These are phyloP conservation scores for Cryphonectria japonica DNA, from an alignment of 2,329 filamentous ascomycete genomes.

Conservation along the genomic window DNA sequence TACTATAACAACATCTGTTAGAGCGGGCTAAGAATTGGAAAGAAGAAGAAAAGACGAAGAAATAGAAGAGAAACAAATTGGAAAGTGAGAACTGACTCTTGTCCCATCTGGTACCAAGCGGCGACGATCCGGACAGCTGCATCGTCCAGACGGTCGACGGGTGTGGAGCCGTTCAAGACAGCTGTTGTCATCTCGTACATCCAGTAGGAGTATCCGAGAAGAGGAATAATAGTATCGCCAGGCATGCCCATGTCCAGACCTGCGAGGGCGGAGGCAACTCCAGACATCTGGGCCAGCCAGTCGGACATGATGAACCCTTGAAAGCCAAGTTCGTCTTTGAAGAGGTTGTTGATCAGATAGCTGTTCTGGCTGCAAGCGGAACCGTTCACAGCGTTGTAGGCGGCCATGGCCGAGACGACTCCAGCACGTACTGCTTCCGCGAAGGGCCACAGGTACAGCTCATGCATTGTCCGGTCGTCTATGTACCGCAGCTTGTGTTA, in stretches of 20 bases:
- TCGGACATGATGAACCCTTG: constrained; percentile 82
- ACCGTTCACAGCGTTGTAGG: constrained; percentile 76
- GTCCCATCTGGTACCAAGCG: constrained; percentile 63
- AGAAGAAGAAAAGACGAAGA: too few relatives aligned
- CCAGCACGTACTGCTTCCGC: constrained; percentile 72
- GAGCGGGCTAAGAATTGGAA: background rate
- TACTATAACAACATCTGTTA: constrained; percentile 18
- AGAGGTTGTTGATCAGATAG: constrained; percentile 71
- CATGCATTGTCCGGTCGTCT: constrained; percentile 75
- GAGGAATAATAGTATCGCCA: constrained; percentile 60
- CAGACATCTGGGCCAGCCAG: constrained; percentile 77
- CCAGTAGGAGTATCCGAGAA: constrained; percentile 58
- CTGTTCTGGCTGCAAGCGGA: constrained; percentile 81
- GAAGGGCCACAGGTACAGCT: constrained; percentile 80
- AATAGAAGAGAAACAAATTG: background rate
- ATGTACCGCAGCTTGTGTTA: constrained; percentile 19
- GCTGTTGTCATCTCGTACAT: constrained; percentile 57
- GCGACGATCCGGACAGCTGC: constrained; percentile 60
- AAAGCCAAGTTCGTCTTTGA: constrained; percentile 81
- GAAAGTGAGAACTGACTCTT: constrained; percentile 45
- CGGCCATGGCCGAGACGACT: constrained; percentile 67
- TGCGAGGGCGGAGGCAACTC: constrained; percentile 72
- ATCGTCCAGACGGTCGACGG: constrained; percentile 59
- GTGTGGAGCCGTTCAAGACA: constrained; percentile 60
- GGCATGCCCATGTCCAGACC: constrained; percentile 70